Base-by-base conservation (phyloP, 345 rosid species). In the Cardamine occulta region DNA sequence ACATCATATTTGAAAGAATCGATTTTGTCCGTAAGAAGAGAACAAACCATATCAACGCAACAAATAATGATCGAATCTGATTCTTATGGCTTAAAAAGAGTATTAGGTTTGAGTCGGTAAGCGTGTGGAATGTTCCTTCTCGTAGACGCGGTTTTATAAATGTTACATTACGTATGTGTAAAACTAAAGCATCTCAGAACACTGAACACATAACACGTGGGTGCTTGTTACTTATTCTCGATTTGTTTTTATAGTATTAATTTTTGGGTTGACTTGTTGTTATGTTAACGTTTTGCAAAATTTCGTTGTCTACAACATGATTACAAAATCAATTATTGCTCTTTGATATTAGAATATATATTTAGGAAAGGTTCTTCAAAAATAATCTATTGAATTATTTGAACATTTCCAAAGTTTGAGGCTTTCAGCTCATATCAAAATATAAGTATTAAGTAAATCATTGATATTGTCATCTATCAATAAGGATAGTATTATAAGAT, bases 251-350 rank as follows among this genome's bases (percentile, higher is more conserved):
- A 37, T 26, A 0, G 1, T 49, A 2, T 11, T 39, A 17, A 26
- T 6, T n/a, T 26, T 62, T 73, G 3, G n/a, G 69, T 54, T 73
- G 61, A 51, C 62, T 24, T 68, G 67, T 21, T 52, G 23, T 39
- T 39, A n/a, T 70, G n/a, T 60, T 23, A 40, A 61, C 40, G 52
- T 61, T 61, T 59, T 37, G 28, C 4, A 7, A 61, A 1, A 35
- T 51, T 72, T 72, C 51, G 35, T 61, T 35, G 59, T 72, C 39
- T 35, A 35, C 75, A 23, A 17, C 60, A 60, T 71, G 37, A 47
- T 34, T 28, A 4, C 4, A 34, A 8, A 2, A 49, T 73, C 62
- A 17, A 52, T 62, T 53, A 53, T 63, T 63, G 17, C 21, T 2
- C 28, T 59, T 59, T 24, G 59, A 54, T 52, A 10, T 10, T 23